phyloP scores from a whole-genome alignment of 257 asterid species.

The Nicotiana obtusifolia region DNA sequence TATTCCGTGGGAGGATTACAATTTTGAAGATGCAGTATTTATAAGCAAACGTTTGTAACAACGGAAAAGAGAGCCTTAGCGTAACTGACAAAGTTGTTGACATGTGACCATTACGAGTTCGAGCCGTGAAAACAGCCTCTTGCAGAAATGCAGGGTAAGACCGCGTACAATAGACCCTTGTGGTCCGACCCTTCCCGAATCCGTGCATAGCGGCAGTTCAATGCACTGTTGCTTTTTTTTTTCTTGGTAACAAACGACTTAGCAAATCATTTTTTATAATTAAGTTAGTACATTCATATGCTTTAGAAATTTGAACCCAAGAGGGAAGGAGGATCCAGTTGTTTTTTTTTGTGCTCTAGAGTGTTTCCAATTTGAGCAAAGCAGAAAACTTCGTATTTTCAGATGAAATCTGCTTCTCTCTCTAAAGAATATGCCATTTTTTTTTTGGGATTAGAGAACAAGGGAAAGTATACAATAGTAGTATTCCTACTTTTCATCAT shows the following conservation, averaged over 20 bases:
- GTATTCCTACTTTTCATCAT: not conserved
- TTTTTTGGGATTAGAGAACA: not conserved
- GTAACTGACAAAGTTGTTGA: too few relatives aligned
- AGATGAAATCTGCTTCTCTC: not conserved
- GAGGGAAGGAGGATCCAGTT: not conserved
- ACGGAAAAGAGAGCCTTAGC: too few relatives aligned
- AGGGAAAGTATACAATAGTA: not conserved
- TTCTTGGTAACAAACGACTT: too few relatives aligned
- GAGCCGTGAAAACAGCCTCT: too few relatives aligned
- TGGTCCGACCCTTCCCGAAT: too few relatives aligned
- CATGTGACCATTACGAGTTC: too few relatives aligned
- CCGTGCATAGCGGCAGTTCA: too few relatives aligned
- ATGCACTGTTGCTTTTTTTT: too few relatives aligned
- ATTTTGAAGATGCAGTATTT: not conserved
- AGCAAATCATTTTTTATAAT: not conserved
- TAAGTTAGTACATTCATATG: not conserved
- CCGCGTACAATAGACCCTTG: too few relatives aligned
- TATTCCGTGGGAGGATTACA: not conserved
- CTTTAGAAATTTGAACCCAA: not conserved
- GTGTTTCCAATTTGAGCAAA: not conserved
- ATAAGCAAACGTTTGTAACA: not conserved
- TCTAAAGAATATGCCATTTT: not conserved
- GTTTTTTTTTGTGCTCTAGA: not conserved
- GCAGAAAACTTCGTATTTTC: not conserved
- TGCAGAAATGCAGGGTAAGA: too few relatives aligned